These are phyloP conservation scores for Raphanus hybrid DNA, from an alignment of 441 rosid species.

Conservation along the genomic window DNA sequence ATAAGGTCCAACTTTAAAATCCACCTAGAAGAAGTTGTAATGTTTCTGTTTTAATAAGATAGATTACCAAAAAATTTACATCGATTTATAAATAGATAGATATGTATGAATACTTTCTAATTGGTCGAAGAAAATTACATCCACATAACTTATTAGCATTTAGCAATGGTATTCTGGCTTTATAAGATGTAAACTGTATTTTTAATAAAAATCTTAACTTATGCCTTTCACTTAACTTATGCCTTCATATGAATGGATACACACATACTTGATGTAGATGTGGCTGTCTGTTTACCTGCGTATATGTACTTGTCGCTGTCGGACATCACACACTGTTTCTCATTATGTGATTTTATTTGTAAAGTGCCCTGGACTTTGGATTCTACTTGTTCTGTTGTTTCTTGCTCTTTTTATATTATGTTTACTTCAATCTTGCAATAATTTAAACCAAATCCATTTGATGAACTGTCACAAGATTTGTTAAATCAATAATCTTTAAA, in stretches of 20 bases:
- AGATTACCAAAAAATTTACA: background rate
- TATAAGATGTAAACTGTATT: background rate
- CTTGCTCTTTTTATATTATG: background rate
- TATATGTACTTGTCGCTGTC: slow-evolving; percentile 30
- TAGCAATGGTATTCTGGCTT: background rate
- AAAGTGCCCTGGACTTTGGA: slow-evolving; percentile 30
- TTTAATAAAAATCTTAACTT: background rate
- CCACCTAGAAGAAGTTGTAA: too few relatives aligned
- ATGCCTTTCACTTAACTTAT: background rate
- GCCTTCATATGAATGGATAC: background rate
- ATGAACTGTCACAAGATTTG: slow-evolving; percentile 33
- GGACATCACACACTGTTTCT: slow-evolving; percentile 12
- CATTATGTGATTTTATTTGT: slow-evolving; percentile 34
- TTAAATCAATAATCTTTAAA: slow-evolving; percentile 9
- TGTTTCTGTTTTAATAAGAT: too few relatives aligned
- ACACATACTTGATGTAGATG: background rate
- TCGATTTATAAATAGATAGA: background rate
- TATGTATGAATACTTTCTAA: background rate
- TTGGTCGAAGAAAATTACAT: background rate
- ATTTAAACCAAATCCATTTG: slow-evolving; percentile 17
- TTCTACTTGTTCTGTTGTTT: slow-evolving; percentile 34
- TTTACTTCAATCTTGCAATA: background rate
- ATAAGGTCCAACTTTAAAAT: too few relatives aligned
- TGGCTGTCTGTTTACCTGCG: slow-evolving; percentile 14
- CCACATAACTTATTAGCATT: background rate